These are phyloP conservation scores for Pseudozyma sp. DNA, from an alignment of 1,284 basidiomycete genomes.

Conservation along the genomic window DNA sequence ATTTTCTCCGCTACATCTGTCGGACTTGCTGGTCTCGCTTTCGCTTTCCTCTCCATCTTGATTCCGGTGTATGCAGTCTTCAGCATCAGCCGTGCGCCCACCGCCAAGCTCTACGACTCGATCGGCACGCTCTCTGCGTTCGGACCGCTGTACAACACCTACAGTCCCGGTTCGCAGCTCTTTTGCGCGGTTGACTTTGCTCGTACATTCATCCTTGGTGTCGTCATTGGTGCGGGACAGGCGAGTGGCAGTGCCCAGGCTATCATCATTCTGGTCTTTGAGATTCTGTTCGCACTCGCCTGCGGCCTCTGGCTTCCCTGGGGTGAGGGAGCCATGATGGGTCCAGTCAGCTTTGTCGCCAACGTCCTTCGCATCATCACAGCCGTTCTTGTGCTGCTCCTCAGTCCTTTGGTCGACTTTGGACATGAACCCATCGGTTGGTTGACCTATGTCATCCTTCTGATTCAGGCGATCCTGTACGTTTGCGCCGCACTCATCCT, in stretches of 20 bases:
- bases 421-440: conserved; percentile 74
- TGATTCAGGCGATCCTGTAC: conserved; percentile 87
- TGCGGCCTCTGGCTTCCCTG: conserved; percentile 82
- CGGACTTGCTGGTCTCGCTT: conserved; percentile 79
- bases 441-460: conserved; percentile 90
- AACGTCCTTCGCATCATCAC: conserved; percentile 89
- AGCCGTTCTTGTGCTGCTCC: conserved; percentile 86
- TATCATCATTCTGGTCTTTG: conserved; percentile 76
- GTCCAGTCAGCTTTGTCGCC: conserved; percentile 88
- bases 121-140: conserved; percentile 88
- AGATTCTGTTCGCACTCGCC: conserved; percentile 69
- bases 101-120: conserved; percentile 92
- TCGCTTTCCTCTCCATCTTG: conserved; percentile 81
- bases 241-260: conserved; percentile 89
- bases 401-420: conserved; percentile 80
- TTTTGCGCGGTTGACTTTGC: conserved; percentile 85
- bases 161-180: conserved; percentile 88
- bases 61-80: conserved; percentile 81
- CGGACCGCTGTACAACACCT: conserved; percentile 95
- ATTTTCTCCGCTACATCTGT: conserved; percentile 73
- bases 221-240: conserved; percentile 89
- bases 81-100: conserved; percentile 81
- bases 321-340: conserved; percentile 96
- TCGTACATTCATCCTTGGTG: conserved; percentile 81
- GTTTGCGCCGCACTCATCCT: conserved; percentile 83